Base-by-base conservation (phyloP, 2,329 filamentous ascomycete species). In the Phoma herbarum region DNA sequence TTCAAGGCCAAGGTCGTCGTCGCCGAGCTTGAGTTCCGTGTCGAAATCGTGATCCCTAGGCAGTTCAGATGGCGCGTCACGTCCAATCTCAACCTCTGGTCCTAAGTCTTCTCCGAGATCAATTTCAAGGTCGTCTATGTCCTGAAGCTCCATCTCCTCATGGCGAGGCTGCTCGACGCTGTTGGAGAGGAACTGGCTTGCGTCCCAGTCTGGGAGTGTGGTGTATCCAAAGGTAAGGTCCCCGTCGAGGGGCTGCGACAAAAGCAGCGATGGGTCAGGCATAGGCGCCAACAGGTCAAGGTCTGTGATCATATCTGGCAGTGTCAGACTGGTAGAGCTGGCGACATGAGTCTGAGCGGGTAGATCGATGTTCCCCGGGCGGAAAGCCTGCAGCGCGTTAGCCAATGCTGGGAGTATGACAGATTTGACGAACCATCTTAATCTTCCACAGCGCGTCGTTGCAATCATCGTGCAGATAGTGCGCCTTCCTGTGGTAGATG, bases 381-480 rank as follows among this genome's bases (percentile, higher is more conserved):
- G 91, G 81, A 98, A 99, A 41, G 95, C 94, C 94, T 57, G 29
- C 20, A 53, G 63, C 9, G 52, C 48, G 59, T 74, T 47, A 75
- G 65, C 33, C 26, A 31, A 25, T 42, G 45, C 14, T 20, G 20
- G 4, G 10, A 20, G 10, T 2, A 10, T 1, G 33, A 5, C 10
- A 3, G 41, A 22, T 4, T 9, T 3, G 14, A 51, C 66, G 39
- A 80, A 97, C 94, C 93, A 98, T 96, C 77, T 98, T 97, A 72
- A 99, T 97, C 82, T 97, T 98, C 84, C 96, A 89, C 66, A 99
- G 83, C 37, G 94, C 94, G 79, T 99, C 95, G 72, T 96, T 97
- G 80, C 95, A 99, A 76, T 99, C 95, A 73, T 99, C 95, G 46
- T 98, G 83, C 49, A 99, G 83, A 78, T 99, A 99, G 71, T 93